phyloP scores from a whole-genome alignment of 306 rosid species.

The Myrica gale region DNA sequence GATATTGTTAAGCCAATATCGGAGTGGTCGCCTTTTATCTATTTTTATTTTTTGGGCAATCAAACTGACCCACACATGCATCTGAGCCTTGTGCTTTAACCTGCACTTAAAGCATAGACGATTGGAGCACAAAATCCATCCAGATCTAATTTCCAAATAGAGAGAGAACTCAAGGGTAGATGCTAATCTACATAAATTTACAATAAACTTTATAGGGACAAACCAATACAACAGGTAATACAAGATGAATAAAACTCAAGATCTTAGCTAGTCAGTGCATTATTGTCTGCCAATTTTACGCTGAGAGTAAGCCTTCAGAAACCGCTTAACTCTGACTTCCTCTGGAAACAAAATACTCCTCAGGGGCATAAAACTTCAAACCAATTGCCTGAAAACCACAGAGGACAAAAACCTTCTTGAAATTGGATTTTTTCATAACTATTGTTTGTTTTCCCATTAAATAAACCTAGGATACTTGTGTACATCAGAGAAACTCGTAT shows the following conservation, averaged over 20 bases:
- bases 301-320: background rate
- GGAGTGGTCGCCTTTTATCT: too few relatives aligned
- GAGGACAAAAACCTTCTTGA: background rate
- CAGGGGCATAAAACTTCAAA: slow-evolving; percentile 72
- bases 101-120: background rate
- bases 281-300: background rate
- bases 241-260: background rate
- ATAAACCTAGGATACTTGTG: too few relatives aligned
- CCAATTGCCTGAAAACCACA: slow-evolving; percentile 66
- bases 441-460: too few relatives aligned
- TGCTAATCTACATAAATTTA: slow-evolving; percentile 1
- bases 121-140: too few relatives aligned
- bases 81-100: too few relatives aligned
- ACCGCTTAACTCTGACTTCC: slow-evolving; percentile 17
- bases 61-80: too few relatives aligned
- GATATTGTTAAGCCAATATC: too few relatives aligned
- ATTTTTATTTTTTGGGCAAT: too few relatives aligned
- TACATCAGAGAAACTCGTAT: too few relatives aligned
- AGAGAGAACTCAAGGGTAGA: background rate
- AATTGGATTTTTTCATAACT: too few relatives aligned
- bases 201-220: background rate
- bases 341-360: slow-evolving; percentile 53
- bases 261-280: slow-evolving; percentile 13
- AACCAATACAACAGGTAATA: background rate
- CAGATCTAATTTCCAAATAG: background rate